Conservation (phyloP, 225 moss, liverwort and hornwort species). For the Marchantia paleacea region DNA sequence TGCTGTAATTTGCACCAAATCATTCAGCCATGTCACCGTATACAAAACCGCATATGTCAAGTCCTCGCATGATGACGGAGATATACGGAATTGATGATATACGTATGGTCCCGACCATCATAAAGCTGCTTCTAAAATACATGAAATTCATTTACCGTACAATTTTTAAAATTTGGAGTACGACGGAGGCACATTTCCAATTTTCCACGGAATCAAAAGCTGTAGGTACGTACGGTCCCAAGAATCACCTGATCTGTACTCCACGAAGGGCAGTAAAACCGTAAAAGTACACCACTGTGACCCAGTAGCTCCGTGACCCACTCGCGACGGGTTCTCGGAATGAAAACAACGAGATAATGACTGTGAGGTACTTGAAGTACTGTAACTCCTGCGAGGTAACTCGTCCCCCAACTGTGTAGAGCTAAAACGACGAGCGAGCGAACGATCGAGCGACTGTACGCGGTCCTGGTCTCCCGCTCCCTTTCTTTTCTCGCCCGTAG, state of each 20-base stretch:
- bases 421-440: not conserved
- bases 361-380: not conserved
- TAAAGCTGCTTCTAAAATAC: no score
- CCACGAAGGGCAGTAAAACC: not conserved
- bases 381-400: not conserved
- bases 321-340: not conserved
- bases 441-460: not conserved
- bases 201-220: not conserved
- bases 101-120: no score
- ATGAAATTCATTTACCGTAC: not conserved
- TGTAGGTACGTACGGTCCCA: not conserved
- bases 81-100: no score
- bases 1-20: no score
- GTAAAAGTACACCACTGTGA: not conserved
- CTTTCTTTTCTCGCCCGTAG: not conserved
- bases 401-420: not conserved
- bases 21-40: no score
- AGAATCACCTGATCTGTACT: slow-evolving; percentile 1
- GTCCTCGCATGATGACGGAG: no score
- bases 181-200: not conserved
- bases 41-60: no score
- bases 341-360: not conserved
- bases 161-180: not conserved
- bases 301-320: no score
- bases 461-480: not conserved